Conservation (phyloP, 768 basidiomycete genomes). For the Tubosaeta sp. region DNA sequence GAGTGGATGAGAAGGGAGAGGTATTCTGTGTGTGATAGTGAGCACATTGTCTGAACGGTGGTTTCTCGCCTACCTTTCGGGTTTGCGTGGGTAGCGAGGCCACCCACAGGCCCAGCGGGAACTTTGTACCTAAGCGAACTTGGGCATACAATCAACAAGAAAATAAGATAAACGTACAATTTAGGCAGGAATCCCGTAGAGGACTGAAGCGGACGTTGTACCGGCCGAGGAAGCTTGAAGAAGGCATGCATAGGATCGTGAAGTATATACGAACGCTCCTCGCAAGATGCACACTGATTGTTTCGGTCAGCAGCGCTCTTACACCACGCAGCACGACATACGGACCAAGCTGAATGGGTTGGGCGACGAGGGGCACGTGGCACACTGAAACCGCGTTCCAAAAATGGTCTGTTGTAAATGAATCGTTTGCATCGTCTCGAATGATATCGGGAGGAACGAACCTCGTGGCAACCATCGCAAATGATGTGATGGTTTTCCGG, state of each 20-base stretch:
- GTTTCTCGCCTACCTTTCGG: slow-evolving; percentile 49
- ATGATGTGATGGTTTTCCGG: slow-evolving; percentile 52
- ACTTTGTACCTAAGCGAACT: slow-evolving; percentile 51
- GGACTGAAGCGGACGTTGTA: slow-evolving; percentile 57
- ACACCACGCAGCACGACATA: background rate
- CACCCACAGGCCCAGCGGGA: slow-evolving; percentile 54
- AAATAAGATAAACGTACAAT: slow-evolving; percentile 42
- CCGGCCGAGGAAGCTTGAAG: slow-evolving; percentile 80
- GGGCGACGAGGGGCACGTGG: slow-evolving; percentile 77
- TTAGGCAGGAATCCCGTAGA: slow-evolving; percentile 61
- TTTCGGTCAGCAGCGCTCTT: background rate
- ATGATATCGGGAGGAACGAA: too few relatives aligned
- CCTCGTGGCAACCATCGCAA: slow-evolving; percentile 61
- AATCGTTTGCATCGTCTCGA: too few relatives aligned
- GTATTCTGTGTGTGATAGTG: slow-evolving; percentile 46
- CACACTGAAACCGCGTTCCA: slow-evolving; percentile 86
- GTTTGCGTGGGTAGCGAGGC: slow-evolving; percentile 34
- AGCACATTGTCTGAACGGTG: background rate
- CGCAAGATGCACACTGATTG: slow-evolving; percentile 74
- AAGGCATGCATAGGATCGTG: slow-evolving; percentile 88
- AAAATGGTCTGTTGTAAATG: slow-evolving; percentile 52
- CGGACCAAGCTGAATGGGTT: slow-evolving; percentile 68
- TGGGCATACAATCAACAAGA: slow-evolving; percentile 7
- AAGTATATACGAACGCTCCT: slow-evolving; percentile 66
- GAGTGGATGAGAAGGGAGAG: slow-evolving; percentile 56